These are phyloP conservation scores for Hemileia vastatrix DNA, from an alignment of 1,284 basidiomycete genomes.

Conservation along the genomic window DNA sequence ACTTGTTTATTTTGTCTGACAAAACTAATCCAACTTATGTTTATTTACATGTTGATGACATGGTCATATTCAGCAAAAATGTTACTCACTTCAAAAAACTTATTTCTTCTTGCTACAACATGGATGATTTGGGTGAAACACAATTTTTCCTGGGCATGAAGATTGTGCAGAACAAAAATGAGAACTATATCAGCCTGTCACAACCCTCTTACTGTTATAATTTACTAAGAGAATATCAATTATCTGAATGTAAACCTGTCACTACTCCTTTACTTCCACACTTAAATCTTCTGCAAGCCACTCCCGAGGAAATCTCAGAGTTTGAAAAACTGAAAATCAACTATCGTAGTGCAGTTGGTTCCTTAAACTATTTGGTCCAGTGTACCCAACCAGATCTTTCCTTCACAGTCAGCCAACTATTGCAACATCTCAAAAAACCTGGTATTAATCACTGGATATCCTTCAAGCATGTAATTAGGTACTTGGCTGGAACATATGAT, in stretches of 20 bases:
- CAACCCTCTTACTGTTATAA: too few species aligned
- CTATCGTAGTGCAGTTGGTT: neutral
- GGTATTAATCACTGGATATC: neutral
- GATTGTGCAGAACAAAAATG: too few species aligned
- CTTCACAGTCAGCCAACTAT: neutral
- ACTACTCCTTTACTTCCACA: neutral
- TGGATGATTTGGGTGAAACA: conserved; percentile 12
- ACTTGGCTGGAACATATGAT: neutral
- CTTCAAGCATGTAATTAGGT: neutral
- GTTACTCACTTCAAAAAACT: neutral
- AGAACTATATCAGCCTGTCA: too few species aligned
- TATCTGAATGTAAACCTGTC: neutral
- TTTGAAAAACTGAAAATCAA: neutral
- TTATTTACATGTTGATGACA: conserved; percentile 2
- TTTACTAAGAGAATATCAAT: too few species aligned
- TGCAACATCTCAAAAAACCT: conserved; percentile 1
- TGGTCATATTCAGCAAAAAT: neutral
- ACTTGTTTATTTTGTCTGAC: conserved; percentile 1
- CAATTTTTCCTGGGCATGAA: too few species aligned
- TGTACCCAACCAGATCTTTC: neutral
- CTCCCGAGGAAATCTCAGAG: neutral
- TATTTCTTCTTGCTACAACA: neutral
- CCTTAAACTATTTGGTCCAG: neutral
- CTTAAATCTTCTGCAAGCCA: neutral
- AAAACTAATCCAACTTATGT: neutral